These are phyloP conservation scores for Umbelopsis vinacea DNA, from an alignment of 192 early-diverging fungal genomes.

Conservation along the genomic window DNA sequence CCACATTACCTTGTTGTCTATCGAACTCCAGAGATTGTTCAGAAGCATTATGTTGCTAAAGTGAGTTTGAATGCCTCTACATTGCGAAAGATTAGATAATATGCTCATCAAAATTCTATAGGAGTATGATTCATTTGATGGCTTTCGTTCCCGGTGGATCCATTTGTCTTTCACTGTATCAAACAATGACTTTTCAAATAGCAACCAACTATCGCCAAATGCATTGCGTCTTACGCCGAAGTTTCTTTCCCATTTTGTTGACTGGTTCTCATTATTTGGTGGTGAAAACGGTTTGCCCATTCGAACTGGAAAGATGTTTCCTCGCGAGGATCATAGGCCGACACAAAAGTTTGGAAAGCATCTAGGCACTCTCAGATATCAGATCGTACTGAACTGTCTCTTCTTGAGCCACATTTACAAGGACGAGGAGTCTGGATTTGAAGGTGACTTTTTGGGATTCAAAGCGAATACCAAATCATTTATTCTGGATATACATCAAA, in stretches of 20 bases:
- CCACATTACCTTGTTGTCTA: slow-evolving; percentile 42
- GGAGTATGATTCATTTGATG: slow-evolving; percentile 41
- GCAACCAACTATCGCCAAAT: slow-evolving; percentile 12
- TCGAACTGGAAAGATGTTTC: slow-evolving; percentile 36
- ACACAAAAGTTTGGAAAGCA: slow-evolving; percentile 31
- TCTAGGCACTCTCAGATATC: slow-evolving; percentile 38
- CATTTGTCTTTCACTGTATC: slow-evolving; percentile 43
- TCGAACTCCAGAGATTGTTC: slow-evolving; percentile 28
- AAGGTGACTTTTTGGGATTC: slow-evolving; percentile 35
- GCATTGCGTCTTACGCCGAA: slow-evolving; percentile 40
- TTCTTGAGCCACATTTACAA: slow-evolving; percentile 37
- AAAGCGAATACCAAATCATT: slow-evolving; percentile 34
- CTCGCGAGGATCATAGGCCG: slow-evolving; percentile 4
- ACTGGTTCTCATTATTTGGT: slow-evolving; percentile 38
- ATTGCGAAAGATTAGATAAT: too few relatives aligned
- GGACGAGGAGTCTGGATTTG: slow-evolving; percentile 24
- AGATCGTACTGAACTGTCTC: slow-evolving; percentile 34
- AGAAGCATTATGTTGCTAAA: slow-evolving; percentile 9
- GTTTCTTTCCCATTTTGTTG: slow-evolving; percentile 29
- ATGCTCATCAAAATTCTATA: background rate
- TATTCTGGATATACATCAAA: slow-evolving; percentile 41
- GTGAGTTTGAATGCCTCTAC: background rate
- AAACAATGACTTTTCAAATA: background rate
- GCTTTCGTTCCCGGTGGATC: slow-evolving; percentile 43
- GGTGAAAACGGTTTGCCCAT: slow-evolving; percentile 34